These are phyloP conservation scores for Fusarium bulbicola DNA, from an alignment of 2,329 filamentous ascomycete genomes.

Conservation along the genomic window DNA sequence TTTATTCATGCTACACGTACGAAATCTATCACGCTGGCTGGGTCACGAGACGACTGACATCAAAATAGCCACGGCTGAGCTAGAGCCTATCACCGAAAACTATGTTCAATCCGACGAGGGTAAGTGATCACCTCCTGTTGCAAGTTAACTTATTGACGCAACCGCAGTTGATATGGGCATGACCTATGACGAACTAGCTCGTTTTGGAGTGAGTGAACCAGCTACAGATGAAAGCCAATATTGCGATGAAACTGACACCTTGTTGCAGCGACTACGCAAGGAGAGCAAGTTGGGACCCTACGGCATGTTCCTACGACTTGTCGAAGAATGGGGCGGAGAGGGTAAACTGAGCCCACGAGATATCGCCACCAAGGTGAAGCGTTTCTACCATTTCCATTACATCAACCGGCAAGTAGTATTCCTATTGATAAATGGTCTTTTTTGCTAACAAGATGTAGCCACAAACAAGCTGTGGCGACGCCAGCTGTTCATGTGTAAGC, in stretches of 20 bases:
- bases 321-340: constrained; percentile 50
- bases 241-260: neutral
- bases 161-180: constrained; percentile 53
- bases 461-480: constrained; percentile 23
- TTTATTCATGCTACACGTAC: constrained; percentile 69
- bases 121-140: neutral
- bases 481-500: constrained; percentile 14
- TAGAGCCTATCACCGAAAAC: constrained; percentile 52
- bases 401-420: neutral
- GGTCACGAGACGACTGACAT: neutral
- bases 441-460: neutral
- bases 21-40: neutral
- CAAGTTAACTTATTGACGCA: neutral
- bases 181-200: constrained; percentile 53
- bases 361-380: constrained; percentile 40
- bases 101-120: constrained; percentile 23
- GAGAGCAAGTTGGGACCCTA: constrained; percentile 55
- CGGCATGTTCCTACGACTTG: constrained; percentile 50
- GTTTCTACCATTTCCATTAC: constrained; percentile 49
- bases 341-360: constrained; percentile 49
- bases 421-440: neutral
- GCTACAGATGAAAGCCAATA: neutral
- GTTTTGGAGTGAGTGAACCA: constrained; percentile 45
- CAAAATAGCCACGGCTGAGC: constrained; percentile 52
- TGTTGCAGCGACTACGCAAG: constrained; percentile 46